Evolutionary conservation across 352 stramenopile species (phyloP).

Genomic region (Phytophthora sp.): DNA sequence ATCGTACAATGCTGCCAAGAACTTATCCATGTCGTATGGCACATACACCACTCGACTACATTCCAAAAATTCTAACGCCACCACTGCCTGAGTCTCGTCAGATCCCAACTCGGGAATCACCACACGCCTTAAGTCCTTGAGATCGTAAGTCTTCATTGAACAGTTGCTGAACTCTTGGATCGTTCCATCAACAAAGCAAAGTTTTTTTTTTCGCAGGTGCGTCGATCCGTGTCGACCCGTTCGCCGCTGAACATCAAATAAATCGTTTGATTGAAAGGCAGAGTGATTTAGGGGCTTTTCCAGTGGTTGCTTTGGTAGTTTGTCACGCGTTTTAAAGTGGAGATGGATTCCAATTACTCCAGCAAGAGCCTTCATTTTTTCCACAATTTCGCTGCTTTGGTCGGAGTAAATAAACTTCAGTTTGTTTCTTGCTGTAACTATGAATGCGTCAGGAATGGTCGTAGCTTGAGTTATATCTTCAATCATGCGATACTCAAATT

Average conservation of each 20-base stretch:
- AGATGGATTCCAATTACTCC: conserved; percentile 74
- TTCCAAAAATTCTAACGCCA: conserved; percentile 75
- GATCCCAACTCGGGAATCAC: conserved; percentile 39
- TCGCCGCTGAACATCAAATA: conserved; percentile 62
- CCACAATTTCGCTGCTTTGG: conserved; percentile 57
- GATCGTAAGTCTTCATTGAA: conserved; percentile 61
- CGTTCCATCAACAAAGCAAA: conserved; percentile 59
- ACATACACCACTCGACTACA: conserved; percentile 66
- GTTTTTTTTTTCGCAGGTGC: conserved; percentile 65
- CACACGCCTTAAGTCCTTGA: conserved; percentile 63
- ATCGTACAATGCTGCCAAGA: conserved; percentile 75
- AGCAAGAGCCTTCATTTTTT: conserved; percentile 67
- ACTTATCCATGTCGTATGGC: conserved; percentile 57
- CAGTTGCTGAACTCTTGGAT: conserved; percentile 55
- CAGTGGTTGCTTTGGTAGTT: conserved; percentile 61
- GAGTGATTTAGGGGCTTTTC: conserved; percentile 43
- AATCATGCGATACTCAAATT: conserved; percentile 78
- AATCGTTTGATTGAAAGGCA: conserved; percentile 45
- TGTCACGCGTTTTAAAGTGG: conserved; percentile 30
- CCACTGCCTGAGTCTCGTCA: conserved; percentile 41
- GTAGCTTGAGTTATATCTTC: conserved; percentile 52
- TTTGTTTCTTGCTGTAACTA: conserved; percentile 65
- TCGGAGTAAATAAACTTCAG: conserved; percentile 80
- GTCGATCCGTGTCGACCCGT: conserved; percentile 66
- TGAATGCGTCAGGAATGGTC: conserved; percentile 62